Evolutionary conservation across 495 filamentous ascomycete genomes (phyloP).

Genomic region (Hyaloscypha hepaticicola): DNA sequence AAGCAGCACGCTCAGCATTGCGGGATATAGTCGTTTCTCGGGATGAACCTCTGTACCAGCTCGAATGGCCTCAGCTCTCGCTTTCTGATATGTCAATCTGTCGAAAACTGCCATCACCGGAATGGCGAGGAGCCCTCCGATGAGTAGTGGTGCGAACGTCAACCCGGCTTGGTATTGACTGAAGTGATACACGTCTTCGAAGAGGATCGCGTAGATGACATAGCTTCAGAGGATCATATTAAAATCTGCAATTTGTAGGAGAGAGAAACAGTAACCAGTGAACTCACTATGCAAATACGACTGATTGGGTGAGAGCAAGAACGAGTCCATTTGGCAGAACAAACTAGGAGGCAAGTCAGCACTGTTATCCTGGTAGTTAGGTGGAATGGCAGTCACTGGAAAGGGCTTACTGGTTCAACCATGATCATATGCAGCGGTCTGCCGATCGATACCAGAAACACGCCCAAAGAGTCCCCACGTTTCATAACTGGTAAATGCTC

Average conservation of each 20-base stretch:
- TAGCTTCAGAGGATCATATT: constrained; percentile 37
- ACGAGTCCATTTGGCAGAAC: constrained; percentile 60
- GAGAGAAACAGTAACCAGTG: not conserved
- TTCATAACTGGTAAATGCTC: constrained; percentile 38
- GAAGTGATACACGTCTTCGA: constrained; percentile 49
- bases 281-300: constrained; percentile 54
- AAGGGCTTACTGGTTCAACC: constrained; percentile 46
- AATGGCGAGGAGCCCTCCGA: constrained; percentile 52
- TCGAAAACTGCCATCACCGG: constrained; percentile 46
- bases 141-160: constrained; percentile 53
- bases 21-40: constrained; percentile 60
- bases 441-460: constrained; percentile 49
- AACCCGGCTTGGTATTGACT: constrained; percentile 50
- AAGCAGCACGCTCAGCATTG: constrained; percentile 58
- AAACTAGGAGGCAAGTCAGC: constrained; percentile 35
- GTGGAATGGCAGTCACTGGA: not conserved
- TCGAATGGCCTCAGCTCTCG: constrained; percentile 5
- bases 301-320: constrained; percentile 57
- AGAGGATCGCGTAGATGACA: constrained; percentile 56
- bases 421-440: constrained; percentile 62
- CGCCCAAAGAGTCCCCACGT: constrained; percentile 33
- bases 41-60: constrained; percentile 23
- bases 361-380: not conserved
- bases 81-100: constrained; percentile 37
- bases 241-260: not conserved